Evolutionary conservation across 2,329 filamentous ascomycete genomes (phyloP).

Genomic region (Botrytis tulipae): DNA sequence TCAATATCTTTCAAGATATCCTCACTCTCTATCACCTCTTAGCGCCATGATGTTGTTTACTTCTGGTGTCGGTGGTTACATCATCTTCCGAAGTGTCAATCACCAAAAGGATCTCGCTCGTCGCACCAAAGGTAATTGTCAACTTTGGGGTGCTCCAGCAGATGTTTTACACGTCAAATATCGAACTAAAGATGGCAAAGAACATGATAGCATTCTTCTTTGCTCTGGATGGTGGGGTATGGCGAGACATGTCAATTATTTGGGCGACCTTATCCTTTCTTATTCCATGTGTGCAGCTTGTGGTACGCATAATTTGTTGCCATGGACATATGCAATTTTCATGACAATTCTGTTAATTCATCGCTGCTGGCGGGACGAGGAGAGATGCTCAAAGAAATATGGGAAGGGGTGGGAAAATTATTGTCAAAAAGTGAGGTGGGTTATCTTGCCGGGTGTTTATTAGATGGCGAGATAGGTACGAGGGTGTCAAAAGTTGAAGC

Average conservation of each 20-base stretch:
- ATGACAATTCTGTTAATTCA: slow-evolving; percentile 47
- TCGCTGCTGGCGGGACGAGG: slow-evolving; percentile 47
- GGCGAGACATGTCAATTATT: slow-evolving; percentile 44
- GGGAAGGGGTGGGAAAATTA: slow-evolving; percentile 47
- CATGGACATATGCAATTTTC: slow-evolving; percentile 48
- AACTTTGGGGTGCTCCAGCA: slow-evolving; percentile 46
- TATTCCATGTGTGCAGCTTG: slow-evolving; percentile 46
- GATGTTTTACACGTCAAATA: slow-evolving; percentile 43
- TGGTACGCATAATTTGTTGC: slow-evolving; percentile 41
- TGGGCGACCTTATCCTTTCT: slow-evolving; percentile 43
- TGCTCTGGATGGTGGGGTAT: slow-evolving; percentile 45
- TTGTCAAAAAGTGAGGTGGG: slow-evolving; percentile 44
- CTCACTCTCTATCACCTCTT: slow-evolving; percentile 37
- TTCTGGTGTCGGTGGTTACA: slow-evolving; percentile 43
- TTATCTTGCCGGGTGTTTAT: slow-evolving; percentile 46
- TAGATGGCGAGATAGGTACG: not conserved
- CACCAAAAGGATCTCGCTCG: slow-evolving; percentile 46
- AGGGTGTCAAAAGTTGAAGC: not conserved
- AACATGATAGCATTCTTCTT: slow-evolving; percentile 43
- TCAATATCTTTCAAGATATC: slow-evolving; percentile 47
- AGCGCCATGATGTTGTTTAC: slow-evolving; percentile 35
- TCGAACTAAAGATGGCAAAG: slow-evolving; percentile 43
- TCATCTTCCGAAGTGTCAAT: slow-evolving; percentile 47
- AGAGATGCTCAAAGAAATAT: slow-evolving; percentile 46
- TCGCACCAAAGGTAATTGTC: slow-evolving; percentile 42